These are phyloP conservation scores for Globisporangium heterothallicum DNA, from an alignment of 352 stramenopile species.

Conservation along the genomic window DNA sequence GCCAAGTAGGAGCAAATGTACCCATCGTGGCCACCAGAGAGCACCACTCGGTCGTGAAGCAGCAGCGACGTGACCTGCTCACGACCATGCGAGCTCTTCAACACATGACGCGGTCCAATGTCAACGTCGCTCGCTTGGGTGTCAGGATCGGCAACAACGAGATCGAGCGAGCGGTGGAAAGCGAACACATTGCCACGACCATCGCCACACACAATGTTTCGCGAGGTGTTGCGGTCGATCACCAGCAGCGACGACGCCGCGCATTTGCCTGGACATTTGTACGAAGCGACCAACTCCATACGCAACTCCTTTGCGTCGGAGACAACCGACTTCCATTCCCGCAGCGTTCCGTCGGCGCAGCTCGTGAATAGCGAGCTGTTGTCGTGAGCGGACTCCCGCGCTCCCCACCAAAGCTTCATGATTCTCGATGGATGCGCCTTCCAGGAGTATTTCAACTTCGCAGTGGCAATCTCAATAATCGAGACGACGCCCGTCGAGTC, in stretches of 20 bases:
- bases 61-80: slow-evolving; percentile 64
- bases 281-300: slow-evolving; percentile 39
- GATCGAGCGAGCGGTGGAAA: slow-evolving; percentile 34
- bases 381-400: slow-evolving; percentile 11
- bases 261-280: slow-evolving; percentile 55
- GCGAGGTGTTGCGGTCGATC: slow-evolving; percentile 29
- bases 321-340: slow-evolving; percentile 45
- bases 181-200: slow-evolving; percentile 64
- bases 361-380: slow-evolving; percentile 51
- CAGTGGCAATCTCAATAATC: slow-evolving; percentile 38
- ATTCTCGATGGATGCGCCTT: slow-evolving; percentile 47
- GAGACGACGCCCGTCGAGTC: slow-evolving; percentile 42
- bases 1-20: slow-evolving; percentile 67
- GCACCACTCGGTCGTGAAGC: slow-evolving; percentile 30
- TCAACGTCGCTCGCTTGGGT: not conserved
- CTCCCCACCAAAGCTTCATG: slow-evolving; percentile 72
- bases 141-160: not conserved
- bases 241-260: slow-evolving; percentile 44
- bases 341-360: slow-evolving; percentile 48
- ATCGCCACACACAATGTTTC: slow-evolving; percentile 68
- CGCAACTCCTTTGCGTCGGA: not conserved
- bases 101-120: slow-evolving; percentile 20
- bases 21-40: slow-evolving; percentile 77
- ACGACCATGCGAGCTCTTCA: slow-evolving; percentile 57
- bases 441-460: slow-evolving; percentile 32